Conservation (phyloP, 2,329 filamentous ascomycete genomes). For the Diaporthe batatas region DNA sequence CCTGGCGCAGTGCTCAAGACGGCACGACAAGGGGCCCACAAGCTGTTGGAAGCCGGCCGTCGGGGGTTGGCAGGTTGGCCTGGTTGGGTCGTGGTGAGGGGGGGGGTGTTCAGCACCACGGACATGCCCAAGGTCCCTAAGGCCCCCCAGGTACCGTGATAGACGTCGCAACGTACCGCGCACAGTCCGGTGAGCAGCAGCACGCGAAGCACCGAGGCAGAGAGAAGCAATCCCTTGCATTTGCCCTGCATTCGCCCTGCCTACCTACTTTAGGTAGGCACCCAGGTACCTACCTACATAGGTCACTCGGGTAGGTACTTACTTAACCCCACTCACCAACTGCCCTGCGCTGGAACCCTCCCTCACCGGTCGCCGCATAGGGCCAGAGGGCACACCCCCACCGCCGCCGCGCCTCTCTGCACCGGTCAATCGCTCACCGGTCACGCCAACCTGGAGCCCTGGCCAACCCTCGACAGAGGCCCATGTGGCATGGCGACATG, state of each 20-base stretch:
- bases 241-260: too few relatives aligned
- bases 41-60: too few relatives aligned
- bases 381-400: not conserved
- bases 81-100: too few relatives aligned
- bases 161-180: slow-evolving; percentile 33
- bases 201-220: too few relatives aligned
- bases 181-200: slow-evolving; percentile 33
- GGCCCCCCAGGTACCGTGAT: not conserved
- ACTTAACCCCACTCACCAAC: too few relatives aligned
- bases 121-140: not conserved
- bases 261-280: too few relatives aligned
- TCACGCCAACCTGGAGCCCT: slow-evolving; percentile 19
- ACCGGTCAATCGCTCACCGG: slow-evolving; percentile 33
- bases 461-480: slow-evolving; percentile 11
- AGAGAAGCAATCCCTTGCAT: too few relatives aligned
- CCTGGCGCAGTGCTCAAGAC: not conserved
- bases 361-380: slow-evolving; percentile 16
- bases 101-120: too few relatives aligned
- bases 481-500: not conserved
- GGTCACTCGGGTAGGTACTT: too few relatives aligned
- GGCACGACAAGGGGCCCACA: too few relatives aligned
- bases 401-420: slow-evolving; percentile 11
- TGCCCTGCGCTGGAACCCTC: slow-evolving; percentile 5
- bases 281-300: too few relatives aligned
- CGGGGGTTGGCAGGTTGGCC: too few relatives aligned